These are phyloP conservation scores for Puccinia horiana DNA, from an alignment of 1,284 basidiomycete genomes.

Conservation along the genomic window DNA sequence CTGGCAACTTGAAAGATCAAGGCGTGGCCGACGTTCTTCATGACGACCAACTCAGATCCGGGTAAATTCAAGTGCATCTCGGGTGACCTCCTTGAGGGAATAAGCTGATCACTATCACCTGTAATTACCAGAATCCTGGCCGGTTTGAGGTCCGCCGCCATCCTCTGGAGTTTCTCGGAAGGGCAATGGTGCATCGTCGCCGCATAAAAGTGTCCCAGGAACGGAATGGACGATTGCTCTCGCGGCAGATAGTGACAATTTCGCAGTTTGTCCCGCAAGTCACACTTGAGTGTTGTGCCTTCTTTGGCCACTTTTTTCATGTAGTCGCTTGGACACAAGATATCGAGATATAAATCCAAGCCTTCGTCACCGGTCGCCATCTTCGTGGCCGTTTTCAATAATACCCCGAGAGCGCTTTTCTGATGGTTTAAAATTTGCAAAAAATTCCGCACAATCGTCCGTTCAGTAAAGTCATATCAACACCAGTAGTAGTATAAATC, in stretches of 20 bases:
- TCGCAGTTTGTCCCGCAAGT: not conserved
- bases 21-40: slow-evolving; percentile 9
- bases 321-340: not conserved
- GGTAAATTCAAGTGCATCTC: not conserved
- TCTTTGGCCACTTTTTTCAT: not conserved
- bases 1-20: not conserved
- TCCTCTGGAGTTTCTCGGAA: not conserved
- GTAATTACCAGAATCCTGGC: slow-evolving; percentile 9
- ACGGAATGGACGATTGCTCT: not conserved
- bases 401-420: not conserved
- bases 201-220: slow-evolving; percentile 5
- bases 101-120: slow-evolving; percentile 9
- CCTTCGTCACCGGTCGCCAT: not conserved
- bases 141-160: not conserved
- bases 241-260: not conserved
- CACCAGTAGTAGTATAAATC: not conserved
- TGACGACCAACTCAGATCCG: slow-evolving; percentile 24
- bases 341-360: not conserved
- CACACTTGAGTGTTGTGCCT: not conserved
- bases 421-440: not conserved
- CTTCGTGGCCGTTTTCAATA: not conserved
- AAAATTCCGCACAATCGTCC: not conserved
- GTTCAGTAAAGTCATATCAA: not conserved
- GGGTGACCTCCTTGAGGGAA: not conserved
- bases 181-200: slow-evolving; percentile 2